Evolutionary conservation across 805 yeast species (phyloP), one percentile per base, ranked within the genome.

Genomic region (Ogataea polymorpha): DNA sequence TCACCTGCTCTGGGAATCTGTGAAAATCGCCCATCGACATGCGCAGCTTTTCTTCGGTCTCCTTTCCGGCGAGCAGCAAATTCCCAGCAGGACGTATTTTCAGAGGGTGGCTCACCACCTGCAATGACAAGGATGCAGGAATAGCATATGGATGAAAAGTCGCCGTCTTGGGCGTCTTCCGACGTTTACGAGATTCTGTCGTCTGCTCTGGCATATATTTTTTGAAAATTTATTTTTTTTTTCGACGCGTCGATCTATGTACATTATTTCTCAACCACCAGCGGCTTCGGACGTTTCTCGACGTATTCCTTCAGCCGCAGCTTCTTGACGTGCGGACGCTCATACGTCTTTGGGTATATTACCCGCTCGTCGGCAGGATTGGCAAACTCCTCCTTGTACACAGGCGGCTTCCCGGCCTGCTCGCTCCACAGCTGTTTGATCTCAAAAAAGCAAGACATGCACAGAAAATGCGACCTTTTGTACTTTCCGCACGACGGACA

Each of bases 401-500:
- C 56, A 27, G 48, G 57, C 41, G 42, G 50, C 46, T 49, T 54
- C 4, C 42, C 62, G 21, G 54, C 59, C 36, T 60, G 54, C 14
- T 71, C 70, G 26, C 64, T 66, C 86, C 96, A 87, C 32, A 83
- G 70, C 42, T 75, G 70, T 61, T 79, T 82, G 57, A 93, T 84
- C 59, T 89, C 89, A 23, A 75, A 78, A 43, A 87, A 90, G 68
- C 99, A 91, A 57, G 85, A 77, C 95, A 88, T 87, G 66, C 99
- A 91, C 54, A 91, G 71, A 42, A 89, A 80, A 63, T 93, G 96
- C 2, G 93, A 80, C 58, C 96, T 75, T 67, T 91, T 93, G 54
- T 79, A 83, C 48, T 86, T 83, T 32, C 99, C 99, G 68, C 99
- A 91, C 0, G 96, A 83, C 3, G 98, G 97, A 61, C 99, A 91